These are phyloP conservation scores for Aspergillus heteromorphus DNA, from an alignment of 495 filamentous ascomycete species.

Conservation along the genomic window DNA sequence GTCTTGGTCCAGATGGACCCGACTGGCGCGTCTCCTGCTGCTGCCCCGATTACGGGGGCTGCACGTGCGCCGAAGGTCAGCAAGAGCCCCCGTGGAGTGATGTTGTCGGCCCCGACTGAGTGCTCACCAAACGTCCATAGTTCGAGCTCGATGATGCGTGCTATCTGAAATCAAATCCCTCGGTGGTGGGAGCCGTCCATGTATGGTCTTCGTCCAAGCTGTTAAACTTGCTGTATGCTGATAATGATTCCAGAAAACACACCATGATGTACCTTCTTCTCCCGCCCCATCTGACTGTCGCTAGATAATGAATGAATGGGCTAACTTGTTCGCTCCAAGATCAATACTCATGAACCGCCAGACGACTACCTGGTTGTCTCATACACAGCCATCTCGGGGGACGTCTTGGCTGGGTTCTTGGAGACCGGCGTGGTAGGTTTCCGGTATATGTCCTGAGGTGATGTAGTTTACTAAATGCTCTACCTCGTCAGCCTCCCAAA, in stretches of 20 bases:
- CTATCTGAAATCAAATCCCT: conserved; percentile 22
- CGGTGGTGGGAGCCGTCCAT: conserved; percentile 21
- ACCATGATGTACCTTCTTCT: conserved; percentile 18
- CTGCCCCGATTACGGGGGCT: neutral
- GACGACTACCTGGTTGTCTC: conserved; percentile 10
- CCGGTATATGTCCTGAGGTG: neutral
- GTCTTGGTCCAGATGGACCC: neutral
- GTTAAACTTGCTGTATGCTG: neutral
- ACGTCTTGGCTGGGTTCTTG: conserved; percentile 21
- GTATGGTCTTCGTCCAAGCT: conserved; percentile 11
- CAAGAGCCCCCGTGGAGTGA: neutral
- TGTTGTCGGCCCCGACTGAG: neutral
- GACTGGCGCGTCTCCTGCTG: neutral
- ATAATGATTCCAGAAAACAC: conserved; percentile 14
- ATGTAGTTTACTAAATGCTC: neutral
- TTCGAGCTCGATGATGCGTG: conserved; percentile 24
- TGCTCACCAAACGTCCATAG: neutral
- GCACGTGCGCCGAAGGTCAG: neutral
- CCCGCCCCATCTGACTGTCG: neutral
- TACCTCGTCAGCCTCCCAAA: conserved; percentile 26
- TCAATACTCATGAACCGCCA: conserved; percentile 13
- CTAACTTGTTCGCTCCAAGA: conserved; percentile 10
- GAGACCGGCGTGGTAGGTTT: conserved; percentile 26
- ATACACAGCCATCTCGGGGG: conserved; percentile 16
- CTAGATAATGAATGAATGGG: neutral